Conservation (phyloP, 345 rosid genomes). For the Triadica sebifera region DNA sequence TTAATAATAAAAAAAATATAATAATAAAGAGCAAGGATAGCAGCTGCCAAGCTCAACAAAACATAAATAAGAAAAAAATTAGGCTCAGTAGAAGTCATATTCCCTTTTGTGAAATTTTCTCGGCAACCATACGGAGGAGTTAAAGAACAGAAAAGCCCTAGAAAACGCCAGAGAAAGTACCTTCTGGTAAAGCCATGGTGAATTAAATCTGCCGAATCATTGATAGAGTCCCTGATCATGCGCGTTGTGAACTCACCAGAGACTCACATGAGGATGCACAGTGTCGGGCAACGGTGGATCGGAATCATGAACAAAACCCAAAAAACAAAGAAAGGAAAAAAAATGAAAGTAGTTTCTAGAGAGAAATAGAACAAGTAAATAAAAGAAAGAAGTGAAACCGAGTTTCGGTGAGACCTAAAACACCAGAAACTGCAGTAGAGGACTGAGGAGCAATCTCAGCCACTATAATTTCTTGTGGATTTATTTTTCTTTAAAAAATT, state of each 20-base stretch:
- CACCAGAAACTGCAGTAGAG: slow-evolving; percentile 41
- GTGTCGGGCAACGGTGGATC: slow-evolving; percentile 35
- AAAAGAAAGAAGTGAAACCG: slow-evolving; percentile 10
- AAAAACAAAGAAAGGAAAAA: not conserved
- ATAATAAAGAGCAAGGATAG: not conserved
- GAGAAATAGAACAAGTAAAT: not conserved
- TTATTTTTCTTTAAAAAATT: slow-evolving; percentile 6
- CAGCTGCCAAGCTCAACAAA: not conserved
- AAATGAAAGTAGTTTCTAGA: not conserved
- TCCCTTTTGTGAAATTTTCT: slow-evolving; percentile 15
- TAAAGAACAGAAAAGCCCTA: slow-evolving; percentile 12
- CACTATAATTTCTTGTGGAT: slow-evolving; percentile 46
- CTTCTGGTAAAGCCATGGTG: slow-evolving; percentile 40
- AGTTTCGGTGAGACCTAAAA: slow-evolving; percentile 30
- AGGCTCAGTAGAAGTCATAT: not conserved
- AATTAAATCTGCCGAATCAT: slow-evolving; percentile 16
- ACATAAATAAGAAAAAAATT: not conserved
- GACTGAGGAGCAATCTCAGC: slow-evolving; percentile 51
- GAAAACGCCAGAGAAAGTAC: slow-evolving; percentile 26
- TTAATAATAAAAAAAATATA: too few species aligned
- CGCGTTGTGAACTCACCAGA: slow-evolving; percentile 28
- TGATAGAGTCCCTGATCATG: slow-evolving; percentile 23
- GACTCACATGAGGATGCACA: slow-evolving; percentile 30
- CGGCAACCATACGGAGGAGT: slow-evolving; percentile 38
- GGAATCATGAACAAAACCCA: slow-evolving; percentile 15